Conservation (phyloP, 805 yeast species). For the Phaffomyces antillensis region DNA sequence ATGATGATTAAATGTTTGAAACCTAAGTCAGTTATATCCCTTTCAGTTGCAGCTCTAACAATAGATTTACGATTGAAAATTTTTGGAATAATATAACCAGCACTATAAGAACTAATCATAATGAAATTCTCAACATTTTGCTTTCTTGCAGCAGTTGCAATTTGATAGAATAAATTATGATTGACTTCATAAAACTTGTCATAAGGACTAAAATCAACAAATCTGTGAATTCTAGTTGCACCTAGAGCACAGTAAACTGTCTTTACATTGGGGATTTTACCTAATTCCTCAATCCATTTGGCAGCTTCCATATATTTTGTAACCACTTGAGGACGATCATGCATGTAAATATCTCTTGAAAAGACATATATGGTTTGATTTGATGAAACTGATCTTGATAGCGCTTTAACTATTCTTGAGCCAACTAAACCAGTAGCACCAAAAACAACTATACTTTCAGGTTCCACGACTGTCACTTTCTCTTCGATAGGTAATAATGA, state of each 20-base stretch:
- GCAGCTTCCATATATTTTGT: slow-evolving; percentile 8
- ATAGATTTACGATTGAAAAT: slow-evolving; percentile 4
- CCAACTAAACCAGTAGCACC: slow-evolving; percentile 15
- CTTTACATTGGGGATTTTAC: slow-evolving; percentile 8
- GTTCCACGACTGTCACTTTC: neutral
- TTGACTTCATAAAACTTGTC: slow-evolving; percentile 7
- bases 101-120: slow-evolving; percentile 6
- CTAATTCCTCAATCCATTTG: slow-evolving; percentile 8
- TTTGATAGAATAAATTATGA: slow-evolving; percentile 11
- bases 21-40: slow-evolving; percentile 4
- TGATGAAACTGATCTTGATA: slow-evolving; percentile 5
- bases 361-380: slow-evolving; percentile 6
- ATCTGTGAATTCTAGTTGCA: slow-evolving; percentile 6
- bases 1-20: slow-evolving; percentile 7
- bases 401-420: slow-evolving; percentile 8
- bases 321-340: slow-evolving; percentile 8
- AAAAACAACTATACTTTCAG: slow-evolving; percentile 9
- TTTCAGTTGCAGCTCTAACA: slow-evolving; percentile 9
- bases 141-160: slow-evolving; percentile 9
- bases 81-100: slow-evolving; percentile 6
- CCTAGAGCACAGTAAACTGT: slow-evolving; percentile 14
- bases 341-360: slow-evolving; percentile 6
- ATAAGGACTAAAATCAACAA: neutral
- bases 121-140: slow-evolving; percentile 9
- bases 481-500: neutral